Evolutionary conservation across 768 basidiomycete genomes (phyloP), one percentile per base, ranked within the genome.

Genomic region (Pulveroboletus sp.): DNA sequence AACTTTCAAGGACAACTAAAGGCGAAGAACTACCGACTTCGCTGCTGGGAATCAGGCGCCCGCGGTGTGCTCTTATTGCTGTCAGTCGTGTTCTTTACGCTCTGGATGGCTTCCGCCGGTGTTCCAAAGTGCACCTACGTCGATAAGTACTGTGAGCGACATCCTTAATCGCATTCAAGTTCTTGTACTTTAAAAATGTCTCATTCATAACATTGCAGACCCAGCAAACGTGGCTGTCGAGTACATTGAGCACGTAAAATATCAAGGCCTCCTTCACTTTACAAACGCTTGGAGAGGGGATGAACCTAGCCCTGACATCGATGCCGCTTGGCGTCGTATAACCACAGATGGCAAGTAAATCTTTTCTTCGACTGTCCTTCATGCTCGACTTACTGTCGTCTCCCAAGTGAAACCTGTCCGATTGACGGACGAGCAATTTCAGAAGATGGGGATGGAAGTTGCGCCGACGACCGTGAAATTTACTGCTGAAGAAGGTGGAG

Each of bases 301-400:
- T 10, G 49, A 50, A 40, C 54, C 54, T 5, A 17, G 41, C 13
- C 24, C 47, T 14, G 51, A 52, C 19, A 42, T 56, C 10, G 55
- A 49, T n/a, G 9, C 5, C 9, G 25, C 25, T 5, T 27, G 25
- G 25, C 25, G 25, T 27, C 25, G 25, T 27, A 27, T 27, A 27
- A 27, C 25, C 25, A 27, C 25, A 27, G 25, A 27, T 27, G 25
- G 25, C 9, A 9, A 27, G 16, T 40, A 34, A 1, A 17, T 3
- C n/a, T 6, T 31, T 10, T 13, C 12, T 14, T 2, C 16, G 9
- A 21, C 16, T 10, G 6, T 31, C 17, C 19, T n/a, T 19, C 25
- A n/a, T n/a, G n/a, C n/a, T n/a, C n/a, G n/a, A n/a, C 24, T 27
- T 11, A 23, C 13, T 16, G 13, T 25, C 6, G n/a, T 19, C n/a